Conservation (phyloP, 176 grass and related monocot genomes). For the Cymbopogon citratus region DNA sequence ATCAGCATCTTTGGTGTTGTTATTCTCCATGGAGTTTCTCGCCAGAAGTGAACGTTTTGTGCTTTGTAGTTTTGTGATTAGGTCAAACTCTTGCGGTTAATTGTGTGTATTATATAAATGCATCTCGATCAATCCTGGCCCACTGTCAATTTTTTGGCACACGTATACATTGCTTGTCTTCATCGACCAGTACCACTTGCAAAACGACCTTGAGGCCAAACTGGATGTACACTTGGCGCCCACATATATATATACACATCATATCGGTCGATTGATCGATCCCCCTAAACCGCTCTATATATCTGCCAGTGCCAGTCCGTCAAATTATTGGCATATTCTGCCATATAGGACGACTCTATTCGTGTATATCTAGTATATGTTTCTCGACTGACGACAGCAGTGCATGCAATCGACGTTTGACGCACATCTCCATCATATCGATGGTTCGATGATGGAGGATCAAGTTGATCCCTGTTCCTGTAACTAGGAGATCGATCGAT, state of each 20-base stretch:
- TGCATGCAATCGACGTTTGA: neutral
- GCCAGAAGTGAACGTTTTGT: neutral
- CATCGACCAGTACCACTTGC: no score
- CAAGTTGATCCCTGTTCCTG: neutral
- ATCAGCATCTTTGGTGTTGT: slow-evolving; percentile 23
- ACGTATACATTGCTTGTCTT: neutral
- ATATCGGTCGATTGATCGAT: neutral
- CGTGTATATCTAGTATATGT: neutral
- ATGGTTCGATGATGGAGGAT: neutral
- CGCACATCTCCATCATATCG: neutral
- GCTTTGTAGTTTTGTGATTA: neutral
- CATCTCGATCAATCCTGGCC: neutral
- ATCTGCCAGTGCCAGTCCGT: no score
- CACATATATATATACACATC: neutral
- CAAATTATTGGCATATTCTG: neutral
- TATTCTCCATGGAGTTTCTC: neutral
- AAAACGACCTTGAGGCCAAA: neutral
- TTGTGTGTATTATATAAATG: neutral
- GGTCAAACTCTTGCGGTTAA: neutral
- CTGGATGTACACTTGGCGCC: neutral
- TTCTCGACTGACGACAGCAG: neutral
- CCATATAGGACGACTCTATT: neutral
- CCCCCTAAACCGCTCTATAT: neutral
- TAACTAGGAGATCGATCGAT: no score
- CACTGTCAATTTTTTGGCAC: neutral